A percentile compares a stretch with the other conserved stretches of the same genome.
Conservation (phyloP, 345 rosid genomes). For the Orychophragmus violaceus region DNA sequence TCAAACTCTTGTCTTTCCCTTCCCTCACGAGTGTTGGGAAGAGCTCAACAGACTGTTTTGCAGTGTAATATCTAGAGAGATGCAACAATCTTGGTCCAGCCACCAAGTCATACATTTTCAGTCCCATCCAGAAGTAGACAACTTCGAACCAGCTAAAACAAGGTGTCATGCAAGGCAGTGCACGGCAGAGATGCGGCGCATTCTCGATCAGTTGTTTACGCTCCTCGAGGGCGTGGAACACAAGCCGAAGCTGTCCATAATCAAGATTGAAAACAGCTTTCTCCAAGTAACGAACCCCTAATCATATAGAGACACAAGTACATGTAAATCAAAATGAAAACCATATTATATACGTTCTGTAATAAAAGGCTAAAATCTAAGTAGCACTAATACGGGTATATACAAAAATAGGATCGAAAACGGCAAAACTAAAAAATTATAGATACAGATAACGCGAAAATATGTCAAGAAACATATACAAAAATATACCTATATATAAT, state of each 20-base stretch:
- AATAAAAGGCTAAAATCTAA: background rate
- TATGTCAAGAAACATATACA: too few relatives aligned
- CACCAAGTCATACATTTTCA: constrained; percentile 94
- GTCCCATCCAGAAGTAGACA: constrained; percentile 84
- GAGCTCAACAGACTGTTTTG: constrained; percentile 71
- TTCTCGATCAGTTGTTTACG: constrained; percentile 86
- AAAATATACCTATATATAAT: too few relatives aligned
- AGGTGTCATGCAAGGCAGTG: constrained; percentile 98
- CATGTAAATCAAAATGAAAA: too few relatives aligned
- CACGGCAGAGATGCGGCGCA: constrained; percentile 93
- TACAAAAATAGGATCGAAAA: too few relatives aligned
- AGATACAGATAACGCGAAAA: too few relatives aligned
- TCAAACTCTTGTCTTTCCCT: constrained; percentile 57
- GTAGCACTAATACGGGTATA: too few relatives aligned
- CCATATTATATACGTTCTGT: background rate
- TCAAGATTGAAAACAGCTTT: constrained; percentile 94
- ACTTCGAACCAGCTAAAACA: constrained; percentile 95
- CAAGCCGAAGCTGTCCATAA: constrained; percentile 86
- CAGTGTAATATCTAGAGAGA: constrained; percentile 82
- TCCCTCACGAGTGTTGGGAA: constrained; percentile 92
- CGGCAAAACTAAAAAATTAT: too few relatives aligned
- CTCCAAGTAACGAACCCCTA: constrained; percentile 96
- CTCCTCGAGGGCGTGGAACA: constrained; percentile 94
- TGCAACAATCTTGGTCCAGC: constrained; percentile 82
- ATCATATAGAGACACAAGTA: background rate